These are phyloP conservation scores for Phaeosphaeriaceae sp. DNA, from an alignment of 2,329 filamentous ascomycete genomes.

Conservation along the genomic window DNA sequence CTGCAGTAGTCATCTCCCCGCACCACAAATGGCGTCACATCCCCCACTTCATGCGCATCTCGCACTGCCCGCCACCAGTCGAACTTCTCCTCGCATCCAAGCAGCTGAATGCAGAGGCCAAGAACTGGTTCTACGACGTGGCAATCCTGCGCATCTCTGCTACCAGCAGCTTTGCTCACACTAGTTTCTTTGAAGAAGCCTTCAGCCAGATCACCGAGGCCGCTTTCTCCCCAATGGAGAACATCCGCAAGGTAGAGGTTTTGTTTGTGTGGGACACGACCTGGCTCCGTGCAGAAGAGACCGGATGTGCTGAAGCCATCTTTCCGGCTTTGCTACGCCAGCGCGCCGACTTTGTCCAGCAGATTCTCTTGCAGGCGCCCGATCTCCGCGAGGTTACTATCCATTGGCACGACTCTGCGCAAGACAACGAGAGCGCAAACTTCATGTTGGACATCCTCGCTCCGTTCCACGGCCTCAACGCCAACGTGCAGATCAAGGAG, in stretches of 20 bases:
- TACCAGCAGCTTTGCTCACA: slow-evolving; percentile 44
- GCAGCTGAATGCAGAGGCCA: slow-evolving; percentile 36
- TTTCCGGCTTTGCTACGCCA: slow-evolving; percentile 37
- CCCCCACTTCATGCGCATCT: slow-evolving; percentile 41
- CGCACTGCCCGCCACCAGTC: slow-evolving; percentile 37
- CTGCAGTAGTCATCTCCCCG: slow-evolving; percentile 18
- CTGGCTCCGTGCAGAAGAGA: slow-evolving; percentile 34
- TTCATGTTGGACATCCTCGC: slow-evolving; percentile 33
- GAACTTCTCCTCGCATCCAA: slow-evolving; percentile 39
- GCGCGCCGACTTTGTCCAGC: slow-evolving; percentile 30
- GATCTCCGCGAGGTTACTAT: slow-evolving; percentile 33
- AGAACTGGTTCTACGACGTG: slow-evolving; percentile 45
- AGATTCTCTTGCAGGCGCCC: slow-evolving; percentile 34
- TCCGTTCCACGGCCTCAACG: slow-evolving; percentile 28
- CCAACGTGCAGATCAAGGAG: slow-evolving; percentile 29
- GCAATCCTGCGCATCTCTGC: slow-evolving; percentile 36
- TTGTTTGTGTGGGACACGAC: slow-evolving; percentile 44
- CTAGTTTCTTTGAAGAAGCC: slow-evolving; percentile 40
- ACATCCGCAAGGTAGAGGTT: slow-evolving; percentile 41
- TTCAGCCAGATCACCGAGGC: slow-evolving; percentile 36
- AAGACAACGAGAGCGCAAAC: slow-evolving; percentile 26
- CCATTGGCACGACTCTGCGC: slow-evolving; percentile 43
- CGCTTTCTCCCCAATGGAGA: slow-evolving; percentile 42
- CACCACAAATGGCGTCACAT: slow-evolving; percentile 43
- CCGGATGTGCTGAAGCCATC: slow-evolving; percentile 25